Percentiles rank a stretch among this genome's conserved stretches.
These are phyloP conservation scores for Hypseocharis bilobata DNA, from an alignment of 441 rosid species.

Conservation along the genomic window DNA sequence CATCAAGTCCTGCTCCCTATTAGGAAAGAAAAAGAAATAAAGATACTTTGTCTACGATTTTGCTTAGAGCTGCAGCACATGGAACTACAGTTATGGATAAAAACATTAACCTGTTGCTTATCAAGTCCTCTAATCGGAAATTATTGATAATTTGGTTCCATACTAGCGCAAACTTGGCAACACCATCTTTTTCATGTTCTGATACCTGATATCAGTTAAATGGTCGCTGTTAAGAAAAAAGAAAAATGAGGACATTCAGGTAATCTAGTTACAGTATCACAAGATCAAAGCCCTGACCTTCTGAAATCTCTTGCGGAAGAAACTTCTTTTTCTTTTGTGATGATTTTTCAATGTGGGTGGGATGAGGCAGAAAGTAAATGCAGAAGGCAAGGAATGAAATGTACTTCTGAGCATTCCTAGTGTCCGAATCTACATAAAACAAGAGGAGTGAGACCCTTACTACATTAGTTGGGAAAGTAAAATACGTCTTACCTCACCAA, in stretches of 20 bases:
- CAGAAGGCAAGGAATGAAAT: constrained; percentile 80
- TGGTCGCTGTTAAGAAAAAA: constrained; percentile 11
- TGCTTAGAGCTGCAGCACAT: not conserved
- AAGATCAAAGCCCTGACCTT: constrained; percentile 38
- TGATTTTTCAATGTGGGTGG: constrained; percentile 51
- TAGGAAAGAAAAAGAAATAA: constrained; percentile 4
- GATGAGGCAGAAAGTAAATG: constrained; percentile 62
- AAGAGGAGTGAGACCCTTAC: constrained; percentile 26
- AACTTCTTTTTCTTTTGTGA: constrained; percentile 34
- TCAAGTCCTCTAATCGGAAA: constrained; percentile 79
- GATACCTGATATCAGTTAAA: constrained; percentile 35
- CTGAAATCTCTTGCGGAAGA: constrained; percentile 37
- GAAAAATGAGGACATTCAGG: not conserved
- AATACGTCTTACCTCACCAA: constrained; percentile 71
- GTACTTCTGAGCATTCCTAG: constrained; percentile 96
- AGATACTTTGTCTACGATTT: constrained; percentile 4
- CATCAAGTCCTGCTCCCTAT: constrained; percentile 92
- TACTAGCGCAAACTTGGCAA: constrained; percentile 74
- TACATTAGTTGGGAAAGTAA: constrained; percentile 12
- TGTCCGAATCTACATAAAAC: constrained; percentile 66
- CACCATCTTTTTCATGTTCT: constrained; percentile 38
- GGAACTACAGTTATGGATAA: constrained; percentile 14
- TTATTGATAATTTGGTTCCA: constrained; percentile 82
- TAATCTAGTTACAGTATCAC: not conserved
- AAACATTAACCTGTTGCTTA: constrained; percentile 61